A percentile compares a stretch with the other conserved stretches of the same genome.
Conservation (phyloP, 1,284 basidiomycete genomes). For the Ceratobasidium sp. region DNA sequence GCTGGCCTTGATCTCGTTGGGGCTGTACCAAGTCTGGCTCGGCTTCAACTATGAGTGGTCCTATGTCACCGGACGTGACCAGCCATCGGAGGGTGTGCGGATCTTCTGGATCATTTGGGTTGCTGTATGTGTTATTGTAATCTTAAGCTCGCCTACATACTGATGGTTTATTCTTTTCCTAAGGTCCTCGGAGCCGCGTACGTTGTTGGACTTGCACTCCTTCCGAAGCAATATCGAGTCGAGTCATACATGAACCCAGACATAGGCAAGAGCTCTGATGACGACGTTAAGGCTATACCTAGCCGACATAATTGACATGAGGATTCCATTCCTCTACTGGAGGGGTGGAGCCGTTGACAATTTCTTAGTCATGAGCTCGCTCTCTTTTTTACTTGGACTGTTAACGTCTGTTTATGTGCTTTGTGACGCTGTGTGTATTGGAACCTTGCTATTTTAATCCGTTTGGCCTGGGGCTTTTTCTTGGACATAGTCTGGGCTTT, state of each 20-base stretch:
- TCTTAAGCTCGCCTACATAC: neutral
- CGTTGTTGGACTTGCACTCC: constrained; percentile 35
- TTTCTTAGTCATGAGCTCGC: no score
- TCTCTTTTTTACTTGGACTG: no score
- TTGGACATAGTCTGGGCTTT: no score
- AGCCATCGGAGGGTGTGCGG: constrained; percentile 18
- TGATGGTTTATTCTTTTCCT: neutral
- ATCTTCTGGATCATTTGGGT: constrained; percentile 44
- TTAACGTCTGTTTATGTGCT: no score
- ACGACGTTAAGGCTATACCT: constrained; percentile 15
- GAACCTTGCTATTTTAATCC: no score
- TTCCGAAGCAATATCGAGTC: constrained; percentile 41
- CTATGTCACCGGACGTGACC: constrained; percentile 16
- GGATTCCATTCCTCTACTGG: neutral
- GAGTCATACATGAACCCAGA: constrained; percentile 7
- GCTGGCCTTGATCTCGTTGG: constrained; percentile 26
- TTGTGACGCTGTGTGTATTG: no score
- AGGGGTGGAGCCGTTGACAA: constrained; percentile 2
- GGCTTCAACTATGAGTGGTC: constrained; percentile 43
- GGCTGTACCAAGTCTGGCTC: constrained; percentile 50
- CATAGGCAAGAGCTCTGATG: constrained; percentile 5
- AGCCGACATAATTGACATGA: neutral
- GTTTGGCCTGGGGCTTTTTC: no score
- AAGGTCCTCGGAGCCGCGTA: constrained; percentile 41
- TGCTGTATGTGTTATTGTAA: constrained; percentile 41